Evolutionary conservation across 2,329 filamentous ascomycete genomes (phyloP).

Genomic region (Aschersonia sp.): DNA sequence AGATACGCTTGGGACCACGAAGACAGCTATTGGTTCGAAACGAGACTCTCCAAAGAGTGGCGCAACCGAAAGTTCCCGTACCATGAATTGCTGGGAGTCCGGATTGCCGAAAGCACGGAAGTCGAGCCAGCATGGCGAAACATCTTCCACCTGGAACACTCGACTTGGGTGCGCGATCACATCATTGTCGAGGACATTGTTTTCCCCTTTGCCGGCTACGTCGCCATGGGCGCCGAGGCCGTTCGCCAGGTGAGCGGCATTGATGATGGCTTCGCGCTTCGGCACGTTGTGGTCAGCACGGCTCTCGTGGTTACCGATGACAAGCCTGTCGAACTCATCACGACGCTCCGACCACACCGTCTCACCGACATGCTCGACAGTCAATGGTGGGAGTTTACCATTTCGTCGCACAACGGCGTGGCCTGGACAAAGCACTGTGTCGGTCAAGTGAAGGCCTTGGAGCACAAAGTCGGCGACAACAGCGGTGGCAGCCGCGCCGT

Average conservation of each 20-base stretch:
- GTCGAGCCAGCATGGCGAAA: conserved; percentile 9
- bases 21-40: conserved; percentile 5
- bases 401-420: too few relatives aligned
- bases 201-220: conserved; percentile 22
- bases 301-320: too few relatives aligned
- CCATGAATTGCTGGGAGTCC: conserved; percentile 8
- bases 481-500: too few relatives aligned
- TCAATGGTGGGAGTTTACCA: too few relatives aligned
- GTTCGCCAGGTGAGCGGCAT: neutral
- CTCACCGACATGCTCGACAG: too few relatives aligned
- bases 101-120: conserved; percentile 3
- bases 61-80: neutral
- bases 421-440: too few relatives aligned
- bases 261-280: neutral
- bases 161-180: conserved; percentile 18
- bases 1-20: neutral
- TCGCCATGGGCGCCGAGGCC: conserved; percentile 15
- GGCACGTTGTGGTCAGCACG: too few relatives aligned
- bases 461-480: too few relatives aligned
- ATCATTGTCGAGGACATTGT: conserved; percentile 11
- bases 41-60: conserved; percentile 2
- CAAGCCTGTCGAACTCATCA: too few relatives aligned
- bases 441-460: too few relatives aligned
- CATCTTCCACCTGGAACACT: conserved; percentile 7
- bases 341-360: too few relatives aligned